Conservation (phyloP, 1,139 yeast species). For the Blastobotrys capitulatus region DNA sequence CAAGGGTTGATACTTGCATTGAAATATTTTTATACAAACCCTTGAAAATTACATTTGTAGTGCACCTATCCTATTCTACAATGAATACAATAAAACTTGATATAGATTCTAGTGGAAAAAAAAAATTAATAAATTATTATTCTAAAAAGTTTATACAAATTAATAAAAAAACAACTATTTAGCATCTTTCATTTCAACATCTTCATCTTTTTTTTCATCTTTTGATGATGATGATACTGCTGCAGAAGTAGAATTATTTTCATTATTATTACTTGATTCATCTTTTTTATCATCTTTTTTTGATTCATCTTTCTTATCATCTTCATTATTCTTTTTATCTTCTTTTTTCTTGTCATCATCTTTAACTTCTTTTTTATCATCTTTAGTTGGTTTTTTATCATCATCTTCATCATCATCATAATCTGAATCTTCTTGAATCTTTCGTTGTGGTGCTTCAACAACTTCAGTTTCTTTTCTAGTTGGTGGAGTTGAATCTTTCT, state of each 20-base stretch:
- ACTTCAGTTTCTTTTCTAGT: conserved; percentile 15
- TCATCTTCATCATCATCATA: conserved; percentile 59
- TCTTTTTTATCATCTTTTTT: background rate
- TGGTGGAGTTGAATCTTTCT: conserved; percentile 1
- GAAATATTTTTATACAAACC: background rate
- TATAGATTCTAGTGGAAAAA: background rate
- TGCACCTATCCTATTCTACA: too few species aligned
- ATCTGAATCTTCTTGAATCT: conserved; percentile 77
- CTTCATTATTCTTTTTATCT: conserved; percentile 8
- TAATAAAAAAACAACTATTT: background rate
- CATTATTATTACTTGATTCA: background rate
- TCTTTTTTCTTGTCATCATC: conserved; percentile 14
- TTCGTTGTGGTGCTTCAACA: conserved; percentile 65
- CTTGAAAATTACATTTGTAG: background rate
- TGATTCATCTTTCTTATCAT: background rate
- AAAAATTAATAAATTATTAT: background rate
- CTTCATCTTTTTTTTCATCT: conserved; percentile 10
- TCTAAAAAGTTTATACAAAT: background rate
- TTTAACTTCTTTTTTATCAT: conserved; percentile 6
- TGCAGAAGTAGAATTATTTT: too few species aligned
- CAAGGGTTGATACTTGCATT: background rate
- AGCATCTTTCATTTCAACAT: conserved; percentile 18
- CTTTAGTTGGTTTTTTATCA: conserved; percentile 1
- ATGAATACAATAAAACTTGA: too few species aligned
- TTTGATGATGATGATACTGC: background rate